A percentile compares a stretch with the other conserved stretches of the same genome.
Evolutionary conservation across 768 basidiomycete species (phyloP).

Genomic region (Lenzites betulinus): DNA sequence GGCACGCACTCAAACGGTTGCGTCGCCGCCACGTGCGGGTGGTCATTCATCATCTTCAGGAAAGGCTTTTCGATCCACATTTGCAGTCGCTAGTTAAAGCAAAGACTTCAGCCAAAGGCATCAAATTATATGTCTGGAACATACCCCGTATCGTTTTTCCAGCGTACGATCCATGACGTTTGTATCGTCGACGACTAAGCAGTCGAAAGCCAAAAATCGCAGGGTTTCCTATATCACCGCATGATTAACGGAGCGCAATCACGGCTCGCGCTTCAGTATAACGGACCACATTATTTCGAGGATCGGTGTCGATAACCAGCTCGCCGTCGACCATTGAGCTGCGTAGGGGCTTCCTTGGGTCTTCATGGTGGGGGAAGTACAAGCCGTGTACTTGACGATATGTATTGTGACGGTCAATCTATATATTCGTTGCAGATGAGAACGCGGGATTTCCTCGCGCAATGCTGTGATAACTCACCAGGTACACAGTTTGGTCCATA

Average conservation of each 20-base stretch:
- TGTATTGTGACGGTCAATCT: conserved; percentile 95
- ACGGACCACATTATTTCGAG: conserved; percentile 66
- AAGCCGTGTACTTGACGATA: conserved; percentile 77
- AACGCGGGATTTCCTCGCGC: background rate
- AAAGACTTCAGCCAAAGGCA: background rate
- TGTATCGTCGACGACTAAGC: conserved; percentile 81
- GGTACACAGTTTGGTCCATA: conserved; percentile 63
- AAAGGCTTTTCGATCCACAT: conserved; percentile 86
- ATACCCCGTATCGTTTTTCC: conserved; percentile 87
- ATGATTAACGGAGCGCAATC: background rate
- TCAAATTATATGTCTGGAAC: conserved; percentile 29
- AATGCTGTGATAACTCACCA: conserved; percentile 48
- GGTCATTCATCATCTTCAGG: conserved; percentile 62
- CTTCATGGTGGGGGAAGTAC: conserved; percentile 88
- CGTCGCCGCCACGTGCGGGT: conserved; percentile 61
- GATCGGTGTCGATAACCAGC: conserved; percentile 88
- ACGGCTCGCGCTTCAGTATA: background rate
- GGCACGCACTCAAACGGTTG: conserved; percentile 83
- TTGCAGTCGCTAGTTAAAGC: conserved; percentile 63
- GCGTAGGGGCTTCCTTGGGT: conserved; percentile 63
- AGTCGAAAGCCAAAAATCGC: conserved; percentile 89
- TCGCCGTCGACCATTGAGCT: conserved; percentile 93
- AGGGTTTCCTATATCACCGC: conserved; percentile 63
- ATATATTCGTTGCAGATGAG: conserved; percentile 8
- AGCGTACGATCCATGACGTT: conserved; percentile 86